phyloP scores from a whole-genome alignment of 495 filamentous ascomycete species.

The Penicillium coffeae region DNA sequence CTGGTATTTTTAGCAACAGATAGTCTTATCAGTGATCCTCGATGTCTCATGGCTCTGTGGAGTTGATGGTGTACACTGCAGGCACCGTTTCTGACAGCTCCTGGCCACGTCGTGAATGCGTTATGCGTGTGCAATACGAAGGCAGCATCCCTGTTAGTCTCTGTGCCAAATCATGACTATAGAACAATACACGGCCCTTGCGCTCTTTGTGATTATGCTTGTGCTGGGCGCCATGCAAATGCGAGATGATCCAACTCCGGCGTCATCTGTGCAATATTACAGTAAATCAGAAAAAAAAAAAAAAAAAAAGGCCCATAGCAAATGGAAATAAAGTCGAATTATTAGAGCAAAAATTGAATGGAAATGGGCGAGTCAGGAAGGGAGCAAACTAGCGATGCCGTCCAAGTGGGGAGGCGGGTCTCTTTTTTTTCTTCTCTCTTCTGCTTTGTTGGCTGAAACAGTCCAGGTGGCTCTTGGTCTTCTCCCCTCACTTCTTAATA shows the following conservation, averaged over 20 bases:
- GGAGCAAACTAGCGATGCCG: slow-evolving; percentile 6
- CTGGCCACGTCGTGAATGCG: too few species aligned
- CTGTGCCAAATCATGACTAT: too few species aligned
- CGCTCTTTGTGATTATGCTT: too few species aligned
- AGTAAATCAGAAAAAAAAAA: not conserved
- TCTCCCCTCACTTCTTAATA: slow-evolving; percentile 13
- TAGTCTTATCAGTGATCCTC: not conserved
- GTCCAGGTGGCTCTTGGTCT: not conserved
- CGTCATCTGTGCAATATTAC: not conserved
- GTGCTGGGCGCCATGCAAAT: too few species aligned
- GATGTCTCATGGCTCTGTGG: not conserved
- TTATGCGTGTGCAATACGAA: too few species aligned
- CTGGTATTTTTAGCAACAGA: too few species aligned
- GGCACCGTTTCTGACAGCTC: slow-evolving; percentile 54
- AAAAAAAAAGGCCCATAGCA: not conserved
- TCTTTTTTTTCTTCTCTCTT: not conserved
- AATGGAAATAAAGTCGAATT: not conserved
- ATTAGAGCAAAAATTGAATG: not conserved
- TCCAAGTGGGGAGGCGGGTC: slow-evolving; percentile 4
- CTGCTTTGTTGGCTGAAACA: slow-evolving; percentile 8
- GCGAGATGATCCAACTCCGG: not conserved
- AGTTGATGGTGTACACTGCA: slow-evolving; percentile 54
- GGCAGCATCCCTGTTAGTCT: too few species aligned
- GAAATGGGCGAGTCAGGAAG: slow-evolving; percentile 1
- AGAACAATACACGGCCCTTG: too few species aligned